phyloP scores from a whole-genome alignment of 1,139 yeast species.

The Debaryomyces psychrophilus region DNA sequence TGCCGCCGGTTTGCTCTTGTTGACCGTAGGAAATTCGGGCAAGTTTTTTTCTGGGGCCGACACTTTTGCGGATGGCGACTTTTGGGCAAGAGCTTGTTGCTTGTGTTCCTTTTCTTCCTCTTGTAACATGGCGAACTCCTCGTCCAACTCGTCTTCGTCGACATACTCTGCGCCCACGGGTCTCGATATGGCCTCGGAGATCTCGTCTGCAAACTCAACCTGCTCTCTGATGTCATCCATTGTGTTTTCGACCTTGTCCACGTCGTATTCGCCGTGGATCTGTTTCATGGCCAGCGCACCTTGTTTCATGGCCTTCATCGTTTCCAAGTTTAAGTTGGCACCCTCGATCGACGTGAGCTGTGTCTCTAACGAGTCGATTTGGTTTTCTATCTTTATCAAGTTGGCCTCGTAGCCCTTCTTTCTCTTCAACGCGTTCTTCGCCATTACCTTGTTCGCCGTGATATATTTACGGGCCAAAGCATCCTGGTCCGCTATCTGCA shows the following conservation, averaged over 20 bases:
- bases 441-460: constrained; percentile 69
- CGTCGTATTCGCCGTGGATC: constrained; percentile 92
- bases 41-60: constrained; percentile 29
- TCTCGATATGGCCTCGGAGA: constrained; percentile 92
- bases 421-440: constrained; percentile 85
- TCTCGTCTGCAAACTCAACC: constrained; percentile 92
- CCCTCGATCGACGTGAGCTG: constrained; percentile 90
- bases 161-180: constrained; percentile 79
- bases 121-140: constrained; percentile 86
- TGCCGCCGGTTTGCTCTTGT: constrained; percentile 42
- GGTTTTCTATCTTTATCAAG: constrained; percentile 79
- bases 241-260: constrained; percentile 96
- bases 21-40: constrained; percentile 55
- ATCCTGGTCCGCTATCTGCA: constrained; percentile 83
- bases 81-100: constrained; percentile 19
- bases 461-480: constrained; percentile 72
- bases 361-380: constrained; percentile 85
- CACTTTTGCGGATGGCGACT: constrained; percentile 18
- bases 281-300: constrained; percentile 97
- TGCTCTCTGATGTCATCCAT: constrained; percentile 99
- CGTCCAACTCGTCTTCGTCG: constrained; percentile 85
- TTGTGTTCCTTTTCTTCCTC: constrained; percentile 68
- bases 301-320: constrained; percentile 98
- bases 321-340: constrained; percentile 94
- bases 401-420: constrained; percentile 82